Conservation (phyloP, 164 flowering plant species). For the Umbellularia californica region DNA sequence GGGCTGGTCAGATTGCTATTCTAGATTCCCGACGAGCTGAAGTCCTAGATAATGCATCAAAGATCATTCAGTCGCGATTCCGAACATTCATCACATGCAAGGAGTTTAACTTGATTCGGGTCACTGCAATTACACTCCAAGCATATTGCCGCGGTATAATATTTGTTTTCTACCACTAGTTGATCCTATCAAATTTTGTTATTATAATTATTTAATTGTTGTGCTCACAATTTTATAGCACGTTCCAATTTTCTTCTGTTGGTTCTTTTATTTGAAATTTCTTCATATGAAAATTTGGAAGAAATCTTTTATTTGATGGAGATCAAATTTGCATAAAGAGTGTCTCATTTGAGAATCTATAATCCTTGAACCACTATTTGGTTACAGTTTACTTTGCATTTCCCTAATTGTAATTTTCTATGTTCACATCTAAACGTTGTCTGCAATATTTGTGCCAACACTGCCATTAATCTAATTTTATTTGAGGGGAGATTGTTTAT, state of each 20-base stretch:
- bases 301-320: neutral
- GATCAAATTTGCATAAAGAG: neutral
- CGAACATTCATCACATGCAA: conserved; percentile 59
- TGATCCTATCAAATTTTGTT: no score
- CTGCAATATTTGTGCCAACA: neutral
- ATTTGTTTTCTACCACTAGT: neutral
- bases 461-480: neutral
- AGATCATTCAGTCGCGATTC: conserved; percentile 55
- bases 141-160: conserved; percentile 71
- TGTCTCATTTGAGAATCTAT: neutral
- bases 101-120: conserved; percentile 40
- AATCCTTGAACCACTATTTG: neutral
- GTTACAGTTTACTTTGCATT: conserved; percentile 3
- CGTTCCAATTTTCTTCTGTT: neutral
- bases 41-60: conserved; percentile 81
- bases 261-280: neutral
- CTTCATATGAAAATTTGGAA: neutral
- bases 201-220: neutral
- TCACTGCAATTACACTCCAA: conserved; percentile 65
- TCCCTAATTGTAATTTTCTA: neutral
- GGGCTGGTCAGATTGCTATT: conserved; percentile 93
- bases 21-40: conserved; percentile 81
- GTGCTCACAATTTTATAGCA: neutral
- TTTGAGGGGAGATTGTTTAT: conserved; percentile 4
- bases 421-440: neutral